Conservation (phyloP, 768 basidiomycete species). For the Tylopilus cervinicoccineus region DNA sequence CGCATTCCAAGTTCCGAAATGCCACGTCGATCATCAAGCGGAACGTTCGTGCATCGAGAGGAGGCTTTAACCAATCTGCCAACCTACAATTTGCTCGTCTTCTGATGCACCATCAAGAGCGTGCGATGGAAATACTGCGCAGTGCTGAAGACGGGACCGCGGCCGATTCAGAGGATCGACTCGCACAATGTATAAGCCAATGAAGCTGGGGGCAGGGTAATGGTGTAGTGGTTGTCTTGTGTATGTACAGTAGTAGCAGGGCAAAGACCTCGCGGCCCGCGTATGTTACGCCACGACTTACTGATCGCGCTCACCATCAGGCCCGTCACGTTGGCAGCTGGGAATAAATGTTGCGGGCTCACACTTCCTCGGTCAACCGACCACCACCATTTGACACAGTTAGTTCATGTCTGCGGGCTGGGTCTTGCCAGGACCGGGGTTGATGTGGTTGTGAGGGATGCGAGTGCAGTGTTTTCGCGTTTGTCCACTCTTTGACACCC, state of each 20-base stretch:
- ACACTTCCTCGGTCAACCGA: conserved; percentile 19
- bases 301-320: conserved; percentile 2
- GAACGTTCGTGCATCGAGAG: conserved; percentile 42
- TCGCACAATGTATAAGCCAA: conserved; percentile 29
- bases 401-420: conserved; percentile 19
- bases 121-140: conserved; percentile 22
- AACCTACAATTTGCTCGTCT: conserved; percentile 29
- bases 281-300: conserved; percentile 10
- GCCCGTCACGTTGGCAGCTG: conserved; percentile 5
- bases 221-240: neutral
- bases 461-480: conserved; percentile 26
- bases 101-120: conserved; percentile 29
- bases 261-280: no score
- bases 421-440: conserved; percentile 18
- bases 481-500: conserved; percentile 24
- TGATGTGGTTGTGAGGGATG: conserved; percentile 27
- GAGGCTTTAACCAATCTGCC: conserved; percentile 15
- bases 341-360: conserved; percentile 25
- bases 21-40: conserved; percentile 51
- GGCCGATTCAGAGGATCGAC: conserved; percentile 24
- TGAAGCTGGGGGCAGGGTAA: conserved; percentile 17
- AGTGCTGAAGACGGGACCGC: conserved; percentile 18
- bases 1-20: conserved; percentile 52
- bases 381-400: conserved; percentile 19
- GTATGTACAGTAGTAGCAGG: neutral